Conservation (phyloP, 2,329 filamentous ascomycete genomes). For the Fusarium sp. region DNA sequence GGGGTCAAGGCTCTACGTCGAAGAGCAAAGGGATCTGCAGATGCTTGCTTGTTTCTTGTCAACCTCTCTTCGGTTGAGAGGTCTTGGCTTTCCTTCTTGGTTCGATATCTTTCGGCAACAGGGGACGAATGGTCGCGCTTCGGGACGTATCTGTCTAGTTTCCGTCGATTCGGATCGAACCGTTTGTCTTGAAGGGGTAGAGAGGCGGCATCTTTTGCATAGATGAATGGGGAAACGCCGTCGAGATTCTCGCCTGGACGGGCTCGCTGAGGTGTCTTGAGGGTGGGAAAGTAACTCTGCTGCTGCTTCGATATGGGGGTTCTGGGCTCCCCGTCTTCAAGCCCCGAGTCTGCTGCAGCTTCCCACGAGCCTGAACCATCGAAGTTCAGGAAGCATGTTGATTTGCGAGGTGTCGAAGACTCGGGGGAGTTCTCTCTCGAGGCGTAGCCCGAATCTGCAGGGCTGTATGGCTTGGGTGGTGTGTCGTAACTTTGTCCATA, state of each 20-base stretch:
- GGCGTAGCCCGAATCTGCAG: constrained; percentile 45
- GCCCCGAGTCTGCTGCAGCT: background rate
- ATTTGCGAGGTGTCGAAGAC: constrained; percentile 4
- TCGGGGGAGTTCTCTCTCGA: constrained; percentile 38
- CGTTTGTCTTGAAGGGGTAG: constrained; percentile 13
- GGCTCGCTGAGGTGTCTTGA: constrained; percentile 7
- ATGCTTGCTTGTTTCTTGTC: constrained; percentile 52
- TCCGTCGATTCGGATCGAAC: constrained; percentile 23
- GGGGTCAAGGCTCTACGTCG: constrained; percentile 37
- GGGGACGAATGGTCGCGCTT: constrained; percentile 49
- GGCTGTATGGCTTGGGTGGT: constrained; percentile 24
- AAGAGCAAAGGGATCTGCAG: constrained; percentile 54
- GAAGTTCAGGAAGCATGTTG: constrained; percentile 14
- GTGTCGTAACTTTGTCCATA: constrained; percentile 9
- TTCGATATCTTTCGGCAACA: constrained; percentile 55
- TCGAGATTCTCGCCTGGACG: constrained; percentile 1
- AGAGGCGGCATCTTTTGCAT: background rate
- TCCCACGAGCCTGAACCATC: constrained; percentile 34
- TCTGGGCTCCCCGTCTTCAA: constrained; percentile 10
- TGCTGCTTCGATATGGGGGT: background rate
- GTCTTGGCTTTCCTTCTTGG: constrained; percentile 53
- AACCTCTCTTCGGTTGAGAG: constrained; percentile 56
- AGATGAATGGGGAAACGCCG: constrained; percentile 31
- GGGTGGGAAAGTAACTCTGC: background rate
- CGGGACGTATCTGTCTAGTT: constrained; percentile 61